Evolutionary conservation across 352 stramenopile species (phyloP).

Genomic region (Globisporangium viniferum): DNA sequence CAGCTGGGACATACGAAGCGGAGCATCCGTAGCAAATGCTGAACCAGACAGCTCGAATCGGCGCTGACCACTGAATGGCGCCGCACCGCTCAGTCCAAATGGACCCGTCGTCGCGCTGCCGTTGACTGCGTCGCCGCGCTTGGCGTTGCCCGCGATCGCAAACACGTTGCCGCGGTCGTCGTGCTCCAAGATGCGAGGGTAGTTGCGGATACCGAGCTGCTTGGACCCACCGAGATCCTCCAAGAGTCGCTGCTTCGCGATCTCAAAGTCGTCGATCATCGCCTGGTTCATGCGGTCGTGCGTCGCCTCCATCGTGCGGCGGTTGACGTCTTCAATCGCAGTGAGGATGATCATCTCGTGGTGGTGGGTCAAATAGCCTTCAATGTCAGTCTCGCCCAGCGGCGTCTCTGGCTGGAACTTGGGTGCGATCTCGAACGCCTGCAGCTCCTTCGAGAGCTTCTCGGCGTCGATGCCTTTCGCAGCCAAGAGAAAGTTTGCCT

Average conservation of each 20-base stretch:
- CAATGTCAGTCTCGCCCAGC: conserved; percentile 82
- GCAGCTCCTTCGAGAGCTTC: conserved; percentile 81
- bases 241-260: conserved; percentile 68
- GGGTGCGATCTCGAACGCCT: conserved; percentile 72
- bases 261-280: conserved; percentile 86
- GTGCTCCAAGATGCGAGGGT: conserved; percentile 52
- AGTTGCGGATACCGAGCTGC: conserved; percentile 67
- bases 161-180: conserved; percentile 52
- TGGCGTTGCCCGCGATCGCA: conserved; percentile 30
- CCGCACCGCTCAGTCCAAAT: conserved; percentile 40
- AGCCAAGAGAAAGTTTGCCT: conserved; percentile 83
- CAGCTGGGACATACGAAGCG: conserved; percentile 64
- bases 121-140: conserved; percentile 19
- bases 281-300: conserved; percentile 84
- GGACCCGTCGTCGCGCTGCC: conserved; percentile 21
- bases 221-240: conserved; percentile 67
- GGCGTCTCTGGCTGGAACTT: conserved; percentile 78
- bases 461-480: conserved; percentile 85
- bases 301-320: conserved; percentile 70
- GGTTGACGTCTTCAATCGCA: conserved; percentile 86
- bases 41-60: conserved; percentile 45
- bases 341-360: conserved; percentile 91
- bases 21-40: conserved; percentile 20
- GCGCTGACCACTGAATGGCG: conserved; percentile 45
- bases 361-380: conserved; percentile 87